These are phyloP conservation scores for Ophiocordyceps robertsii DNA, from an alignment of 2,329 filamentous ascomycete species.

Conservation along the genomic window DNA sequence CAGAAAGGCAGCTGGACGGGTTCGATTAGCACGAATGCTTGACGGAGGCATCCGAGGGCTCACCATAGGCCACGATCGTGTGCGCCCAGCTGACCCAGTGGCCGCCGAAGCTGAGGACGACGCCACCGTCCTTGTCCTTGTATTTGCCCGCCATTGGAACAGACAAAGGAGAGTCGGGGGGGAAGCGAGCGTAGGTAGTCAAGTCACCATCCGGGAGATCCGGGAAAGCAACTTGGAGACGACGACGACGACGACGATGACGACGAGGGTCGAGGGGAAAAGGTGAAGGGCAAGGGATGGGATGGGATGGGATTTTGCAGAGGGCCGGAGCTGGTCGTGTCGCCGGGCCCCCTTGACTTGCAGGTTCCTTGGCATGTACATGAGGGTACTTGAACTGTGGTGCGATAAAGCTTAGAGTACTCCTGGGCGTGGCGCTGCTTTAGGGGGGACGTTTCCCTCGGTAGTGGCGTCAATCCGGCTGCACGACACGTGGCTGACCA, in stretches of 20 bases:
- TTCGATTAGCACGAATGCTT: conserved; percentile 6
- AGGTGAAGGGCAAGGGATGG: background rate
- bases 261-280: background rate
- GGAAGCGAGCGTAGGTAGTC: conserved; percentile 7
- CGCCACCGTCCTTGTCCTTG: conserved; percentile 52
- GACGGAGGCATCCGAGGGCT: conserved; percentile 13
- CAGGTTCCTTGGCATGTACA: background rate
- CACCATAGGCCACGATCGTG: conserved; percentile 71
- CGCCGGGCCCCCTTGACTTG: background rate
- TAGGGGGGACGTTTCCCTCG: too few relatives aligned
- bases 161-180: conserved; percentile 6
- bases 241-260: background rate
- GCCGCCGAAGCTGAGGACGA: conserved; percentile 57
- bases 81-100: conserved; percentile 86
- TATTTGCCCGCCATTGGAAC: conserved; percentile 30
- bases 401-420: too few relatives aligned
- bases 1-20: conserved; percentile 57
- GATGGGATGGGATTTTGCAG: background rate
- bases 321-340: background rate
- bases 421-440: too few relatives aligned
- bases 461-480: too few relatives aligned
- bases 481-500: too few relatives aligned
- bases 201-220: conserved; percentile 18
- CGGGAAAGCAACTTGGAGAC: conserved; percentile 5
- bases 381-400: too few relatives aligned